Evolutionary conservation across 192 early-diverging fungal species (phyloP), one percentile per base, ranked within the genome.

Genomic region (Entophlyctis luteolus): DNA sequence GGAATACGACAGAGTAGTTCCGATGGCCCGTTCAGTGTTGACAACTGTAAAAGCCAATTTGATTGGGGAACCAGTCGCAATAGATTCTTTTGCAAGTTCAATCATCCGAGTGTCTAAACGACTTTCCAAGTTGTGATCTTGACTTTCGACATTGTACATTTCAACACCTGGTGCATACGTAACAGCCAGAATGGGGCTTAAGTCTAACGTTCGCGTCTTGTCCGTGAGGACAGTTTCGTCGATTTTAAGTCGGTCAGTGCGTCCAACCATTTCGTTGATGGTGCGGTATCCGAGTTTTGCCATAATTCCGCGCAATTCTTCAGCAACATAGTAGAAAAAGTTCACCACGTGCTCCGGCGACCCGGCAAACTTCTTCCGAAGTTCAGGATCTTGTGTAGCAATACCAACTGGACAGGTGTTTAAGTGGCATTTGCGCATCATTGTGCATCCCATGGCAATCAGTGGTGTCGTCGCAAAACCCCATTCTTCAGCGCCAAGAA

Each of bases 401-500:
- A 98, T 87, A 68, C 96, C 96, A 37, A 98, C 96, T 20, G 96
- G 90, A 58, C 96, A 98, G 72, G 91, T 96, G 80, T 96, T 96
- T 36, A 79, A 50, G 62, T 81, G 79, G 45, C 80, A 82, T 69
- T 93, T 92, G 45, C 94, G 83, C 91, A 99, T 89, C 89, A 96
- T 95, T 62, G 87, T 92, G 77, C 95, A 97, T 47, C 96, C 96
- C 72, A 97, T 83, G 23, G 94, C 91, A 69, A 98, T 96, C 69
- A 98, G 85, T 20, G 96, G 96, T 25, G 94, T 90, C 1, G 96
- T 98, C 50, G 96, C 96, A 68, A 98, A 98, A 29, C 96, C 96
- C 88, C 93, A 97, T 81, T 98, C 96, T 75, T 98, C 96, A 53
- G 95, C 96, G 67, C 96, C 96, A 50, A 98, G 86, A 76, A 98